Conservation (phyloP, 1,139 yeast species). For the Pichia cactophila region DNA sequence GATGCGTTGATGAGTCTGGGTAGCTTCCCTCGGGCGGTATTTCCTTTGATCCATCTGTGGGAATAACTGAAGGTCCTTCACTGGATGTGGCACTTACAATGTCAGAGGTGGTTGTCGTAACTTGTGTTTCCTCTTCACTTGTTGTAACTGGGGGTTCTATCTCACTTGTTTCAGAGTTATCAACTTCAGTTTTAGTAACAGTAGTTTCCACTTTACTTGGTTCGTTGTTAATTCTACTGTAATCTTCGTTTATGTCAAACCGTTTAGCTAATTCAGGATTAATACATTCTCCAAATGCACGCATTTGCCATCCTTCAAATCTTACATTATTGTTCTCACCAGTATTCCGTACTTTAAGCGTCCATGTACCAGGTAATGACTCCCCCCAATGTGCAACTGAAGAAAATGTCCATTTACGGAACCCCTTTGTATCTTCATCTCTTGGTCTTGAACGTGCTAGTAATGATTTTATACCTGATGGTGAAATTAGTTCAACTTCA, state of each 20-base stretch:
- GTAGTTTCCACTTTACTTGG: neutral
- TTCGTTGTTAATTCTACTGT: constrained; percentile 32
- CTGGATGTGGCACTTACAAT: neutral
- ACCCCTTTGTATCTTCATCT: constrained; percentile 57
- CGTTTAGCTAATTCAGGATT: constrained; percentile 54
- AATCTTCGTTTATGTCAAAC: constrained; percentile 37
- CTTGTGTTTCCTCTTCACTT: too few relatives aligned
- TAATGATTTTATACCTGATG: constrained; percentile 64
- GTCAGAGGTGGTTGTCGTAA: too few relatives aligned
- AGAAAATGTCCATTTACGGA: constrained; percentile 85
- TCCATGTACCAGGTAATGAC: constrained; percentile 77
- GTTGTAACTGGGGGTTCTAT: too few relatives aligned
- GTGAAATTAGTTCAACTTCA: constrained; percentile 60
- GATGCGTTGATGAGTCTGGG: constrained; percentile 27
- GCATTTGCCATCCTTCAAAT: constrained; percentile 66
- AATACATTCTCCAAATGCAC: constrained; percentile 72
- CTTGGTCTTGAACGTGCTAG: constrained; percentile 63
- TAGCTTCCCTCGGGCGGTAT: constrained; percentile 4
- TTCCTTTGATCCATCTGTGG: neutral
- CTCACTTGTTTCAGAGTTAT: too few relatives aligned
- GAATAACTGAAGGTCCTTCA: neutral
- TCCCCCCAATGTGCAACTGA: constrained; percentile 99
- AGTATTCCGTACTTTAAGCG: constrained; percentile 49
- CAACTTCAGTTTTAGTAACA: neutral
- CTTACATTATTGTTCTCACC: constrained; percentile 34